phyloP scores from a whole-genome alignment of 1,284 basidiomycete genomes.

The Apiotrichum porosum region DNA sequence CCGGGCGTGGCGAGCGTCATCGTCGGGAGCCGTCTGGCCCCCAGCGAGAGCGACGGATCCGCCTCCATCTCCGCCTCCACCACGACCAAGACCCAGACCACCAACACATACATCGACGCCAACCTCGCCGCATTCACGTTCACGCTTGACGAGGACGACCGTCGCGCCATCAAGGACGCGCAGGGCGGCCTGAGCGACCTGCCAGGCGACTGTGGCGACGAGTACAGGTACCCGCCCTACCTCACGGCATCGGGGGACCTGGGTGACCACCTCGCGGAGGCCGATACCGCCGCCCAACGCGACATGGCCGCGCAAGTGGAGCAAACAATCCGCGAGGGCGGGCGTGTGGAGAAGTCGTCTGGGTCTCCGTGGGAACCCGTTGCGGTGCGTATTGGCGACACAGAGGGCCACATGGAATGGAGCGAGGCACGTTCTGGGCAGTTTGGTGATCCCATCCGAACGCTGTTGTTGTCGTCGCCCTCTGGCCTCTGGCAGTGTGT shows the following conservation, averaged over 20 bases:
- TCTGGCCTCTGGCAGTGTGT: too few relatives aligned
- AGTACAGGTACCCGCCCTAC: slow-evolving; percentile 11
- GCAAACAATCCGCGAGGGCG: background rate
- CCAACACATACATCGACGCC: background rate
- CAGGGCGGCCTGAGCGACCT: background rate
- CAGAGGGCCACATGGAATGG: too few relatives aligned
- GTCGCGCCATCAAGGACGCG: background rate
- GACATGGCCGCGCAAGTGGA: too few relatives aligned
- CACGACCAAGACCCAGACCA: too few relatives aligned
- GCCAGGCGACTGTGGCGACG: slow-evolving; percentile 10
- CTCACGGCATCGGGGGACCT: background rate
- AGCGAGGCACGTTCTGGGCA: too few relatives aligned
- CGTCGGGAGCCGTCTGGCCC: slow-evolving; percentile 15
- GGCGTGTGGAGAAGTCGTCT: slow-evolving; percentile 3
- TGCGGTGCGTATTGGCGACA: slow-evolving; percentile 6
- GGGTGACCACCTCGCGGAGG: background rate
- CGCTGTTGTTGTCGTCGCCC: too few relatives aligned
- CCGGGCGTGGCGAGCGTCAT: slow-evolving; percentile 15
- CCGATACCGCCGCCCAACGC: too few relatives aligned
- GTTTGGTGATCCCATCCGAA: too few relatives aligned
- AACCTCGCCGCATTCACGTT: background rate
- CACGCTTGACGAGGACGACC: slow-evolving; percentile 3
- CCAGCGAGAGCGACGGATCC: too few relatives aligned
- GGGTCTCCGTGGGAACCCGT: slow-evolving; percentile 12
- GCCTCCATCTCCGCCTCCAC: too few relatives aligned